phyloP scores from a whole-genome alignment of 805 yeast genomes.

The Pichia eremophila region DNA sequence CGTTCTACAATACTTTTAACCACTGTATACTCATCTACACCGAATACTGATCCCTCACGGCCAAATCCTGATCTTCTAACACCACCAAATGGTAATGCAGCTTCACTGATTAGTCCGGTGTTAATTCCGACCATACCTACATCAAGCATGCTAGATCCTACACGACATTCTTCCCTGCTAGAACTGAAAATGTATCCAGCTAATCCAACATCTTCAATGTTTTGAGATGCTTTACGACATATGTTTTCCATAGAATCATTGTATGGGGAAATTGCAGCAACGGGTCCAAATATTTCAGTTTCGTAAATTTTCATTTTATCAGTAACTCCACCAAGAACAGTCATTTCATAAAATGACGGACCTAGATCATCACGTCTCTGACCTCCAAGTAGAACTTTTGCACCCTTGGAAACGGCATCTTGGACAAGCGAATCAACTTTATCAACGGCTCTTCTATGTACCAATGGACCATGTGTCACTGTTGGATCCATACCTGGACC shows the following conservation, averaged over 20 bases:
- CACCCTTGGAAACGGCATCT: constrained; percentile 59
- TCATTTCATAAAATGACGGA: constrained; percentile 53
- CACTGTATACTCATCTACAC: constrained; percentile 59
- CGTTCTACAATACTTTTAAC: constrained; percentile 49
- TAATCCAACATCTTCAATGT: constrained; percentile 46
- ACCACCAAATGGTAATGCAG: constrained; percentile 64
- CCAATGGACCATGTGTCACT: constrained; percentile 67
- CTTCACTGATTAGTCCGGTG: constrained; percentile 59
- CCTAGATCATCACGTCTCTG: constrained; percentile 48
- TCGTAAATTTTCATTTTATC: constrained; percentile 44
- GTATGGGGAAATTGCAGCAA: constrained; percentile 58
- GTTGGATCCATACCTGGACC: constrained; percentile 55
- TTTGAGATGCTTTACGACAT: constrained; percentile 45
- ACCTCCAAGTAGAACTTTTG: constrained; percentile 53
- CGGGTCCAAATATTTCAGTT: constrained; percentile 75
- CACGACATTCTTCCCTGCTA: constrained; percentile 40
- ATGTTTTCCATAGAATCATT: constrained; percentile 43
- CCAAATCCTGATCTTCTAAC: constrained; percentile 69
- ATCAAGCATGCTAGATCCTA: constrained; percentile 51
- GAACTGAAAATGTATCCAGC: constrained; percentile 64
- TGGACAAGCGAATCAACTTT: constrained; percentile 51
- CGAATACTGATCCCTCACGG: constrained; percentile 66
- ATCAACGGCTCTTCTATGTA: constrained; percentile 45
- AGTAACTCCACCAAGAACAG: constrained; percentile 49
- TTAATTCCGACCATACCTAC: constrained; percentile 76